Conservation (phyloP, 176 grass and related monocot species). For the Carex scoparia region DNA sequence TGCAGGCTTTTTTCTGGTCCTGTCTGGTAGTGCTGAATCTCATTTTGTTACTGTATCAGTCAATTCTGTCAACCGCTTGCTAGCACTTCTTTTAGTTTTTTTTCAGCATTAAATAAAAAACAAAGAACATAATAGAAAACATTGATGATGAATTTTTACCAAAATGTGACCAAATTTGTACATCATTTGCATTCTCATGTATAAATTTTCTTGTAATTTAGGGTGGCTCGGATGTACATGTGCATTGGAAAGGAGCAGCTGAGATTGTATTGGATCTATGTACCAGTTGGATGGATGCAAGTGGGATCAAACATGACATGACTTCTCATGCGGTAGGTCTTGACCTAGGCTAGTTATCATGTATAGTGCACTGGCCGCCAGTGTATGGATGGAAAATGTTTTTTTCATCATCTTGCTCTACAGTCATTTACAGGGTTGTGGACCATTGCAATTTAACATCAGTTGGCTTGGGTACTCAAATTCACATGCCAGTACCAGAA, state of each 20-base stretch:
- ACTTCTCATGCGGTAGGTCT: background rate
- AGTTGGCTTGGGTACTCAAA: background rate
- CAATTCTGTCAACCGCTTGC: background rate
- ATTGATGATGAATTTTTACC: background rate
- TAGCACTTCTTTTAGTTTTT: background rate
- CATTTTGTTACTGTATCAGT: background rate
- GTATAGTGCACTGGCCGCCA: background rate
- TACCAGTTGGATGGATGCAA: slow-evolving; percentile 51
- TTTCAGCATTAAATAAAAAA: background rate
- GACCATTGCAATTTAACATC: background rate
- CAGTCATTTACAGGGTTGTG: background rate
- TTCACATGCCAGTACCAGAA: background rate
- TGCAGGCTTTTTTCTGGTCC: background rate
- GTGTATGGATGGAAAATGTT: background rate
- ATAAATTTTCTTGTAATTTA: slow-evolving; percentile 24
- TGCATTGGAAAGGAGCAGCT: slow-evolving; percentile 98
- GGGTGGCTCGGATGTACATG: slow-evolving; percentile 56
- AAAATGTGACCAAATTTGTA: background rate
- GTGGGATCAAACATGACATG: slow-evolving; percentile 43
- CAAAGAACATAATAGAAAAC: background rate
- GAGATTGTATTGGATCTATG: slow-evolving; percentile 79
- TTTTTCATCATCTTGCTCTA: background rate
- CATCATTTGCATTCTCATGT: background rate
- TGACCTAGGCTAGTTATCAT: background rate
- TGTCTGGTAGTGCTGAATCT: background rate